Conservation (phyloP, 2,329 filamentous ascomycete species). For the Triangularia setosa region DNA sequence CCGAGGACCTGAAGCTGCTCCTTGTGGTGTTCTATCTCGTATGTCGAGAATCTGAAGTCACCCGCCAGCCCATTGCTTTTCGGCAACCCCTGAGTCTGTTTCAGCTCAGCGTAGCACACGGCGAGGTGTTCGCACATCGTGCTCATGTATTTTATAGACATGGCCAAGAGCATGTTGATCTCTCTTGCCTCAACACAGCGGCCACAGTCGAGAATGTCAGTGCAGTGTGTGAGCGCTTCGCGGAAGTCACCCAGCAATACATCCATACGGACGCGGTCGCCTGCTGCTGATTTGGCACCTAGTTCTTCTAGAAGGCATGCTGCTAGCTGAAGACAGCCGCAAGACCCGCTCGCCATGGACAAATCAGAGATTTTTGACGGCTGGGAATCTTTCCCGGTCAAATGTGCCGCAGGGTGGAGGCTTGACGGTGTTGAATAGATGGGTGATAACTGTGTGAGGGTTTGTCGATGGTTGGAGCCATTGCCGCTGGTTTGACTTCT, state of each 20-base stretch:
- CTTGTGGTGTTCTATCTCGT: neutral
- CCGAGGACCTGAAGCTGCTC: neutral
- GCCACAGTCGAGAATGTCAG: neutral
- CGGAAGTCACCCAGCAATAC: neutral
- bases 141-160: slow-evolving; percentile 1
- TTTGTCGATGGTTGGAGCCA: too few species aligned
- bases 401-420: too few species aligned
- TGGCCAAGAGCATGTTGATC: slow-evolving; percentile 1
- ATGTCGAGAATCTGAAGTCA: neutral
- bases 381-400: too few species aligned
- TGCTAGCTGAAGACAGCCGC: neutral
- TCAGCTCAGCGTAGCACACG: neutral
- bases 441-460: too few species aligned
- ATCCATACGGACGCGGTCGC: neutral
- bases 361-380: neutral
- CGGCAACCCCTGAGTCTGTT: too few species aligned
- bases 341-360: neutral
- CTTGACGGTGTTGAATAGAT: too few species aligned
- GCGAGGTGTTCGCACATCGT: neutral
- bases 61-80: neutral
- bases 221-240: neutral
- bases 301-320: neutral
- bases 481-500: too few species aligned
- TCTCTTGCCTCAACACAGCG: neutral
- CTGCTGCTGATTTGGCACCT: neutral